Conservation (phyloP, 345 rosid genomes). For the Ceriops decandra region DNA sequence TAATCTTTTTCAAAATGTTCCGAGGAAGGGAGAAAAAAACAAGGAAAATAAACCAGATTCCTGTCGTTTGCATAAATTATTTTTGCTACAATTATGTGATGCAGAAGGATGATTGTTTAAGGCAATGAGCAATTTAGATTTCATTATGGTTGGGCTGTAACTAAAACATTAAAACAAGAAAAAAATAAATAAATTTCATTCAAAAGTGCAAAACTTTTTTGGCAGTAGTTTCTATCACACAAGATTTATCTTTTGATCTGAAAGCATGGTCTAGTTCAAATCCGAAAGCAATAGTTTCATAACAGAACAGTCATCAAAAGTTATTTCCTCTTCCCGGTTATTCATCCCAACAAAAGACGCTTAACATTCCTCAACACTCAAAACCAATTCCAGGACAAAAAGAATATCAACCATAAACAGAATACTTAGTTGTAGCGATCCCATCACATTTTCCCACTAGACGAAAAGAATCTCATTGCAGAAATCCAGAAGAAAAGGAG, state of each 20-base stretch:
- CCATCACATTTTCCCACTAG: neutral
- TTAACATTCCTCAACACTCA: neutral
- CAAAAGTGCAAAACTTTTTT: no score
- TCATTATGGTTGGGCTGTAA: no score
- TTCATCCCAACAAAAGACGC: neutral
- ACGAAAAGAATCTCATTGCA: neutral
- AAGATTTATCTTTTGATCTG: no score
- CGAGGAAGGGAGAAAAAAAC: neutral
- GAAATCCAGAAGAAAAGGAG: neutral
- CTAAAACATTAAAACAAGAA: no score
- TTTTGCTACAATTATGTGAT: neutral
- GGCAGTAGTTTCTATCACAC: neutral
- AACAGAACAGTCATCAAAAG: neutral
- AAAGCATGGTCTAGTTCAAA: neutral
- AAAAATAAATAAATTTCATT: no score
- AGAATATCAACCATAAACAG: no score
- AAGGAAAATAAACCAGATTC: neutral
- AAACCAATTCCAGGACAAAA: neutral
- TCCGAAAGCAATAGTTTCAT: neutral
- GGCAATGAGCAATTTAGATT: no score
- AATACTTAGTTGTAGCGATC: neutral
- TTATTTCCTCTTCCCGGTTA: neutral
- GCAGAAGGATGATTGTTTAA: no score
- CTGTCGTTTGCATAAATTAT: neutral
- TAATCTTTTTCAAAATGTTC: neutral